A percentile compares a stretch with the other conserved stretches of the same genome.
phyloP scores from a whole-genome alignment of 345 rosid genomes.

The Raphanus raphanistrum region DNA sequence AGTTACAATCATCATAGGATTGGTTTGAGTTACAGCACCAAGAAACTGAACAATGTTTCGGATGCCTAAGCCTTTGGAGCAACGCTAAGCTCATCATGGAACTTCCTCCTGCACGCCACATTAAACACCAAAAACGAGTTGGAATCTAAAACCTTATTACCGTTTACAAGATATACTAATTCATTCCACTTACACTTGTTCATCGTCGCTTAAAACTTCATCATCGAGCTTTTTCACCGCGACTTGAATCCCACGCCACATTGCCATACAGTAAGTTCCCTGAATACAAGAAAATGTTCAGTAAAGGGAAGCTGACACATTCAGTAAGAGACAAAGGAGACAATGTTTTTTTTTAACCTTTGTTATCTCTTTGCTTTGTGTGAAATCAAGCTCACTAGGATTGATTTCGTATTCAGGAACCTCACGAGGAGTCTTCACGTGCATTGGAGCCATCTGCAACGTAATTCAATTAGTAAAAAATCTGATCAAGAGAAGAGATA shows the following conservation, averaged over 20 bases:
- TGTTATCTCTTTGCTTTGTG: constrained; percentile 67
- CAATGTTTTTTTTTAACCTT: constrained; percentile 47
- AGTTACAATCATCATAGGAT: constrained; percentile 98
- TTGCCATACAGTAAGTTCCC: constrained; percentile 82
- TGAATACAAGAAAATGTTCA: constrained; percentile 31
- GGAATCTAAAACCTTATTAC: too few relatives aligned
- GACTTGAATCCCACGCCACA: constrained; percentile 95
- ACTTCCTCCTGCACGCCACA: constrained; percentile 58
- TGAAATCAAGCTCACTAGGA: constrained; percentile 73
- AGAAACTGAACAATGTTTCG: constrained; percentile 95
- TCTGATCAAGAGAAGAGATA: neutral
- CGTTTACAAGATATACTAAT: too few relatives aligned
- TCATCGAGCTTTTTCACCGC: constrained; percentile 89
- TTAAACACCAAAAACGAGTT: neutral
- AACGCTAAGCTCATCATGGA: constrained; percentile 92
- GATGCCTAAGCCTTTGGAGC: constrained; percentile 92
- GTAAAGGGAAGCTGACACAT: neutral
- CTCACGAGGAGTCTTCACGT: constrained; percentile 76
- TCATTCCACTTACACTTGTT: constrained; percentile 75
- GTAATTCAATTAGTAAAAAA: neutral
- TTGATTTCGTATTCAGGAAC: constrained; percentile 92
- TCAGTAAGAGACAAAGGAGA: neutral
- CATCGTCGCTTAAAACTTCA: constrained; percentile 64
- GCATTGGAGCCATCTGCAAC: constrained; percentile 87
- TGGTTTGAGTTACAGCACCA: constrained; percentile 95